phyloP scores from a whole-genome alignment of 345 rosid species.

The Linum lewisii region DNA sequence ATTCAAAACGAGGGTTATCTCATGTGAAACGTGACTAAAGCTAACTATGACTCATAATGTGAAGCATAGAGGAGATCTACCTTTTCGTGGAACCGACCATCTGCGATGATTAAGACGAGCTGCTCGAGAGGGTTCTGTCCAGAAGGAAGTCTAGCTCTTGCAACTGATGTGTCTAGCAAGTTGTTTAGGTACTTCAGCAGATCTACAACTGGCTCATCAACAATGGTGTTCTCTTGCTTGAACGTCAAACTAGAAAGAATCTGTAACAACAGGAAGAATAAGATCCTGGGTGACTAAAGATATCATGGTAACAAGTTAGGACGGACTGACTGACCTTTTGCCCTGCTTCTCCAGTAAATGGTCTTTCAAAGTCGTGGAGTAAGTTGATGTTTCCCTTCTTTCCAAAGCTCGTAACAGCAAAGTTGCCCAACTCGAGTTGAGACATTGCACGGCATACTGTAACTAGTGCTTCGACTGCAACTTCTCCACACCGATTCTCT shows the following conservation, averaged over 20 bases:
- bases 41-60: no score
- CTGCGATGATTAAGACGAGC: constrained; percentile 84
- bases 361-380: constrained; percentile 82
- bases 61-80: constrained; percentile 20
- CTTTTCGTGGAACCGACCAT: constrained; percentile 88
- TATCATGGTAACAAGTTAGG: no score
- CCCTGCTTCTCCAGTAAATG: constrained; percentile 79
- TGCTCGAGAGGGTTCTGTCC: constrained; percentile 95
- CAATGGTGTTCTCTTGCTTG: constrained; percentile 74
- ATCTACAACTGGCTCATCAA: constrained; percentile 72
- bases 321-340: constrained; percentile 73
- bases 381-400: constrained; percentile 67
- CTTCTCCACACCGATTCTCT: constrained; percentile 72
- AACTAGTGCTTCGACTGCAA: constrained; percentile 85
- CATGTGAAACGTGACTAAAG: no score
- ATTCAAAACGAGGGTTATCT: no score
- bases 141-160: constrained; percentile 64
- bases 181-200: constrained; percentile 54
- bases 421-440: constrained; percentile 85
- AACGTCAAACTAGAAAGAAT: constrained; percentile 82
- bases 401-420: constrained; percentile 89
- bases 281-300: no score
- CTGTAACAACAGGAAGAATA: no score
- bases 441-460: constrained; percentile 90
- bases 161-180: constrained; percentile 59